These are phyloP conservation scores for Imleria badia DNA, from an alignment of 768 basidiomycete species.

Conservation along the genomic window DNA sequence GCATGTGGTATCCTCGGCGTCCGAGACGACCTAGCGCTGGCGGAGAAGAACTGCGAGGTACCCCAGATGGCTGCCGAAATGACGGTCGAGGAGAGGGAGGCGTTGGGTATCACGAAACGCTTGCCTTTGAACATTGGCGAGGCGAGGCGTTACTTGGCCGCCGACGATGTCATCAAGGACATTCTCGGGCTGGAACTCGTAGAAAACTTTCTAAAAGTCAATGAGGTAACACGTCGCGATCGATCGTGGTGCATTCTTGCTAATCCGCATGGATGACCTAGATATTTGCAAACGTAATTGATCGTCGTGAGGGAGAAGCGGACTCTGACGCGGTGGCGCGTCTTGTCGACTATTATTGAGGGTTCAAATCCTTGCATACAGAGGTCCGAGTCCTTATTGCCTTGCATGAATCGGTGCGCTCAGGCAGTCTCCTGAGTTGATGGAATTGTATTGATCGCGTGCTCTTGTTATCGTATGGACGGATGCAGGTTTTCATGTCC, in stretches of 20 bases:
- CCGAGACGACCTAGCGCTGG: slow-evolving; percentile 36
- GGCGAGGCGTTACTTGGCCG: slow-evolving; percentile 42
- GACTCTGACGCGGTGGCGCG: slow-evolving; percentile 25
- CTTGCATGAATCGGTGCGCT: too few species aligned
- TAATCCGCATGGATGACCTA: neutral
- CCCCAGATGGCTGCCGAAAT: slow-evolving; percentile 40
- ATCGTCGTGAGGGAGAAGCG: slow-evolving; percentile 23
- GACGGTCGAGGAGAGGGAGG: slow-evolving; percentile 42
- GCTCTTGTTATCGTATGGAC: too few species aligned
- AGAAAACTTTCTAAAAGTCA: slow-evolving; percentile 46
- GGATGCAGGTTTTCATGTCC: too few species aligned
- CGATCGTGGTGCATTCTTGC: too few species aligned
- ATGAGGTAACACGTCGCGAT: slow-evolving; percentile 40
- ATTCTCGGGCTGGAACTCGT: slow-evolving; percentile 49
- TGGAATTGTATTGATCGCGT: too few species aligned
- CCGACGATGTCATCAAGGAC: slow-evolving; percentile 37
- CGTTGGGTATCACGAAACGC: slow-evolving; percentile 47
- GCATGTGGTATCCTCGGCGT: slow-evolving; percentile 56
- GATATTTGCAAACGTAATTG: slow-evolving; percentile 25
- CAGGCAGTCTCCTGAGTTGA: too few species aligned
- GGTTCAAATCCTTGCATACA: too few species aligned
- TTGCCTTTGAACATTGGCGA: slow-evolving; percentile 51
- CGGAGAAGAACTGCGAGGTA: slow-evolving; percentile 37
- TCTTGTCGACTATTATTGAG: slow-evolving; percentile 31
- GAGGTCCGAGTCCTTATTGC: too few species aligned